Evolutionary conservation across 2,329 filamentous ascomycete species (phyloP).

Genomic region (Botrytis tulipae): DNA sequence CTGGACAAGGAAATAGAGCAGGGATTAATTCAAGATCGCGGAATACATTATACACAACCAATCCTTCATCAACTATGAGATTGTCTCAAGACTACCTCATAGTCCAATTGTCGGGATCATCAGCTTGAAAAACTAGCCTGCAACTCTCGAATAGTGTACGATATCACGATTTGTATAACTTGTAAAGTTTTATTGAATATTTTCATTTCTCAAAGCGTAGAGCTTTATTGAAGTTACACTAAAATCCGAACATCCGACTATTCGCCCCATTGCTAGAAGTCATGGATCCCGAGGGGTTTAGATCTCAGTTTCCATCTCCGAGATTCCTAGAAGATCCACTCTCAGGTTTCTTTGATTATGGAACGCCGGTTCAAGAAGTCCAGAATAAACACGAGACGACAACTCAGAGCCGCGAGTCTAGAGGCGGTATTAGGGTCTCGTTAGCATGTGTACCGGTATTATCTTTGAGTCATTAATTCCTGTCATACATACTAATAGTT

Average conservation of each 20-base stretch:
- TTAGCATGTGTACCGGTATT: conserved; percentile 46
- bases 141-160: background rate
- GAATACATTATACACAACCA: background rate
- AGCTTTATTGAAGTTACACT: background rate
- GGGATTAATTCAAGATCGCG: background rate
- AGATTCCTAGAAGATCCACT: conserved; percentile 22
- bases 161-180: background rate
- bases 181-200: background rate
- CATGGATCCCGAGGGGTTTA: background rate
- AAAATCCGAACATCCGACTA: background rate
- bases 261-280: background rate
- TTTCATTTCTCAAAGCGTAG: background rate
- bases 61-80: background rate
- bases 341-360: conserved; percentile 32
- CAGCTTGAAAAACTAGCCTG: conserved; percentile 3
- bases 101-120: background rate
- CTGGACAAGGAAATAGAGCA: background rate
- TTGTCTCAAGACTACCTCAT: background rate
- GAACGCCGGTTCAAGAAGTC: conserved; percentile 19
- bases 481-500: conserved; percentile 1
- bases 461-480: background rate
- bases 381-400: background rate
- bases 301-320: background rate
- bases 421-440: conserved; percentile 43
- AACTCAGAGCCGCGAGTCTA: conserved; percentile 16